Base-by-base conservation (phyloP, 1,139 yeast genomes). In the Hansenula lynferdii region DNA sequence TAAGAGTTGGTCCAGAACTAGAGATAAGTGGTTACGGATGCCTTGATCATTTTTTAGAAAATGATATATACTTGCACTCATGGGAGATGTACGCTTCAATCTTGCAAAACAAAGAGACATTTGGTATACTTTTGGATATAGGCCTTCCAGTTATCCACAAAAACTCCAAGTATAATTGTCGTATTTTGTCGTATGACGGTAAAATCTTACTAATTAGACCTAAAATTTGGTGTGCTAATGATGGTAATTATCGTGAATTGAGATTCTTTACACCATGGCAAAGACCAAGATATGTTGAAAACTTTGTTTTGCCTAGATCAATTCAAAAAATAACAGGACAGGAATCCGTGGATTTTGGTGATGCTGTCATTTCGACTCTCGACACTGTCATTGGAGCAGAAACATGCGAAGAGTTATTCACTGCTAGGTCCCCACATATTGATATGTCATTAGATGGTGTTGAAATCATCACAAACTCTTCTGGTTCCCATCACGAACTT, bases 241-340 rank as follows among this genome's bases (percentile, higher is more conserved):
- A 92, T 64, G 99, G 99, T 1, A 92, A 92, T 58, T 92, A 94
- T 64, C 75, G 98, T 38, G 99, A 92, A 61, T 90, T 92, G 97
- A 74, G 99, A 50, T 89, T 81, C 60, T 92, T 92, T 60, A 86
- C 96, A 1, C 96, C 97, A 12, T 92, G 98, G 98, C 71, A 77
- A 53, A 74, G 85, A 40, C 78, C 90, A 9, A 78, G 81, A 51
- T 73, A 79, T 49, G 81, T 78, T 36, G 97, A 92, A 60, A 70
- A 72, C 31, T 83, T 72, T 53, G 67, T 73, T 28, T 69, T 94
- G 45, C 98, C 98, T 3, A 70, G 80, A 39, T 57, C 65, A 48
- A 77, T 90, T 41, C 77, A 75, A 44, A 67, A 66, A 42, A 60
- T 82, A 36, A 77, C 86, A 0, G 82, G 80, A 10, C 95, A 86